These are phyloP conservation scores for Castanea sativa DNA, from an alignment of 306 rosid species.

Conservation along the genomic window DNA sequence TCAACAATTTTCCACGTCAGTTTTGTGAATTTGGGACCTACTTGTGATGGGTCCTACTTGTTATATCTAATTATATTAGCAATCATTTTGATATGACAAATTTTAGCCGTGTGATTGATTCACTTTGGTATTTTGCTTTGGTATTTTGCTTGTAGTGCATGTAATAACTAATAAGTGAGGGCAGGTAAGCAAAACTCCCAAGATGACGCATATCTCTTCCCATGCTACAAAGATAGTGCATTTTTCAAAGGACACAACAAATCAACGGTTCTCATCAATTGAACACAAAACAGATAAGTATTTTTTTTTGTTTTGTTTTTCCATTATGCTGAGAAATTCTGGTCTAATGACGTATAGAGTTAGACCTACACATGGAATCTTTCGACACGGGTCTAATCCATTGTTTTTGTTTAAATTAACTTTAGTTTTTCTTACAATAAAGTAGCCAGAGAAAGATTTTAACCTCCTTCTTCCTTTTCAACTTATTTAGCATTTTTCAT, in stretches of 20 bases:
- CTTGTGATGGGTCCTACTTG: not conserved
- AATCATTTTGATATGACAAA: not conserved
- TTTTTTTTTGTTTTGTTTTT: not conserved
- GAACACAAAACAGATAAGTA: not conserved
- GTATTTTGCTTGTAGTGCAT: not conserved
- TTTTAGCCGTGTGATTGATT: not conserved
- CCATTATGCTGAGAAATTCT: not conserved
- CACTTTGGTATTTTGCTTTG: not conserved
- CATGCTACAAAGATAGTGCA: not conserved
- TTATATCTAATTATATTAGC: not conserved
- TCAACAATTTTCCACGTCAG: not conserved
- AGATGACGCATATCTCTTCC: not conserved
- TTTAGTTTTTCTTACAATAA: too few relatives aligned
- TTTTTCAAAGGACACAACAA: not conserved
- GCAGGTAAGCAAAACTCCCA: not conserved
- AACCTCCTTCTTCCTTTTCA: too few relatives aligned
- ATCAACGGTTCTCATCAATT: slow-evolving; percentile 2
- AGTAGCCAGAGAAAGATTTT: too few relatives aligned
- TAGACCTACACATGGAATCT: not conserved
- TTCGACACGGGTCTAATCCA: too few relatives aligned
- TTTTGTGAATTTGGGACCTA: not conserved
- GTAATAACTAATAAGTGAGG: not conserved
- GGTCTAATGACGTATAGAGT: not conserved
- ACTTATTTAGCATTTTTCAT: too few relatives aligned
- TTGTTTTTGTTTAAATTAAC: too few relatives aligned